Percentiles rank a stretch among this genome's conserved stretches.
phyloP scores from a whole-genome alignment of 192 early-diverging fungal species.

The Backusella liffmaniae region DNA sequence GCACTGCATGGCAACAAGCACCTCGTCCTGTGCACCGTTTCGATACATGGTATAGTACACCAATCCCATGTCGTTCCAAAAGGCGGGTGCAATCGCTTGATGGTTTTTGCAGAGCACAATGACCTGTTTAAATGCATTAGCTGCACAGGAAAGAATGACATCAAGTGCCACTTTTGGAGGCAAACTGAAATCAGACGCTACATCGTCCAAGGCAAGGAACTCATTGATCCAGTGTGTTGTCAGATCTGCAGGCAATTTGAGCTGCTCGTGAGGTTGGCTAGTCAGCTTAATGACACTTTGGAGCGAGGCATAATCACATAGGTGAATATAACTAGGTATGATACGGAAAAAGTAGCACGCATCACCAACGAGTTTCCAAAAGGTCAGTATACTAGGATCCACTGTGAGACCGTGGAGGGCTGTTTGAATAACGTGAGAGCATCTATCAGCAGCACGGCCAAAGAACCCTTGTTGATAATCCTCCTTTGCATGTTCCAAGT shows the following conservation, averaged over 20 bases:
- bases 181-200: conserved; percentile 31
- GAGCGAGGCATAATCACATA: conserved; percentile 30
- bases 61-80: conserved; percentile 55
- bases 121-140: conserved; percentile 51
- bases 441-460: conserved; percentile 61
- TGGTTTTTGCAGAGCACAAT: conserved; percentile 44
- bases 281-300: conserved; percentile 29
- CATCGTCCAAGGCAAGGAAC: neutral
- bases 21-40: conserved; percentile 9
- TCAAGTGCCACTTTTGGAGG: conserved; percentile 35
- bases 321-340: conserved; percentile 47
- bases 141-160: conserved; percentile 45
- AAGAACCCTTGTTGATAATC: conserved; percentile 61
- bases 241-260: conserved; percentile 36
- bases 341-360: conserved; percentile 49
- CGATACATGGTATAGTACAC: conserved; percentile 42
- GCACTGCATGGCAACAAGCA: conserved; percentile 41
- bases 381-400: conserved; percentile 37
- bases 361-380: conserved; percentile 64
- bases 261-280: conserved; percentile 30
- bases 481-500: conserved; percentile 47
- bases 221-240: conserved; percentile 29
- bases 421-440: conserved; percentile 43
- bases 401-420: conserved; percentile 21
- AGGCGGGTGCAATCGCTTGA: conserved; percentile 36